Conservation (phyloP, 2,329 filamentous ascomycete genomes). For the Penicillium corylophilum region DNA sequence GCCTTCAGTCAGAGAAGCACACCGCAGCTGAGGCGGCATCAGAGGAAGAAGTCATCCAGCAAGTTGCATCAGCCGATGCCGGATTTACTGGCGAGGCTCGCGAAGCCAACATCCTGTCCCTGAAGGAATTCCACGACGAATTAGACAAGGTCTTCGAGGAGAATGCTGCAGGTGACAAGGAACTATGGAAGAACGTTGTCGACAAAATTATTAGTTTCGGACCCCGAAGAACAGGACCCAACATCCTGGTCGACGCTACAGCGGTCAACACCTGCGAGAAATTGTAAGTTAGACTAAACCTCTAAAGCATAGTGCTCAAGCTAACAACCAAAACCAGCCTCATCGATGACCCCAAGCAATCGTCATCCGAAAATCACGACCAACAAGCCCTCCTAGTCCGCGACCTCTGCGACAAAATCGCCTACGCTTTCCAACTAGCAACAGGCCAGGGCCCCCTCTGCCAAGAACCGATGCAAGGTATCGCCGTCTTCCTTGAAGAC, state of each 20-base stretch:
- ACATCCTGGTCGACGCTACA: conserved; percentile 83
- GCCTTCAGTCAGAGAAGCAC: conserved; percentile 70
- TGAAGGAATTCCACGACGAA: conserved; percentile 73
- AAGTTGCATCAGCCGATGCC: conserved; percentile 48
- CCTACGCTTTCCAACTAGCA: conserved; percentile 90
- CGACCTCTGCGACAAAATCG: conserved; percentile 85
- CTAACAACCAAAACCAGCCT: conserved; percentile 28
- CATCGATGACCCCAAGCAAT: conserved; percentile 37
- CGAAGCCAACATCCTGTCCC: conserved; percentile 63
- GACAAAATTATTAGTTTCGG: conserved; percentile 89
- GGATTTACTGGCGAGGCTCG: conserved; percentile 56
- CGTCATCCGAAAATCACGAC: conserved; percentile 24
- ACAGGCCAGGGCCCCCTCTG: conserved; percentile 87
- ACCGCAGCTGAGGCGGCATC: conserved; percentile 46
- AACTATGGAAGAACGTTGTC: conserved; percentile 73
- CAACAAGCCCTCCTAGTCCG: conserved; percentile 45
- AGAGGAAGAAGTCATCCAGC: conserved; percentile 39
- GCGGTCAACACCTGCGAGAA: conserved; percentile 68
- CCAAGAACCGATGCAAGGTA: conserved; percentile 86
- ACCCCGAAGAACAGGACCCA: conserved; percentile 79
- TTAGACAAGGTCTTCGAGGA: conserved; percentile 65
- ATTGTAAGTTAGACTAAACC: conserved; percentile 54
- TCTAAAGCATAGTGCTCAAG: background rate
- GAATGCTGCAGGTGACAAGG: conserved; percentile 68
- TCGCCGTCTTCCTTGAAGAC: conserved; percentile 87